Evolutionary conservation across 495 filamentous ascomycete species (phyloP), one percentile per base, ranked within the genome.

Genomic region (Penicillium verhagenii): DNA sequence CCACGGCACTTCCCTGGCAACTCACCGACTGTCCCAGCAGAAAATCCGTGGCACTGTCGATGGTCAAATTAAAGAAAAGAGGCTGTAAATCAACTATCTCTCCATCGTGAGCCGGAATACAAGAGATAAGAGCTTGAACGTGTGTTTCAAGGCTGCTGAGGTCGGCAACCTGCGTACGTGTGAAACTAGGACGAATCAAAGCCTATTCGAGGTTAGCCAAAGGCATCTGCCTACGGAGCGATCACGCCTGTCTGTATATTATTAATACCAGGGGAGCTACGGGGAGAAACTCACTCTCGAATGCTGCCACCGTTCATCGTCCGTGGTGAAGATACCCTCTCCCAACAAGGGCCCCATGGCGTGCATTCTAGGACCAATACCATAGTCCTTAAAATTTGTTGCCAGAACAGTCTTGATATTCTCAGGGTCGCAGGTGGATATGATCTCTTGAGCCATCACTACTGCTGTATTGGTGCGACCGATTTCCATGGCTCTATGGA

Each of bases 31-130:
- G 35, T 2, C 54, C 54, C 16, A 56, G 49, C 1, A 50, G 13
- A 6, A 56, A 50, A 24, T 56, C 54, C 8, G 54, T 50, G 5
- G 54, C 54, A 25, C 37, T 43, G 29, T 56, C 54, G 11, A 56
- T 18, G 21, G 54, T 56, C n/a, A 42, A 24, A 5, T 18, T 31
- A 40, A 45, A 56, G 28, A 50, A 56, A 6, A 56, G 20, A 14
- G 38, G 24, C 29, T 50, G 54, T 5, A 56, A 2, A 21, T 56
- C 54, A n/a, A 53, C 19, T 11, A 9, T 24, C 13, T 1, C 8
- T 21, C 47, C 47, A 50, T 37, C 47, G 2, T 24, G 13, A 14
- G 47, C 16, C 6, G 28, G 25, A 3, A 33, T 6, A 29, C 31
- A 24, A 0, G 43, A 46, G 6, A 39, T 50, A 7, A 38, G 16